Evolutionary conservation across 2,329 filamentous ascomycete genomes (phyloP), one percentile per base, ranked within the genome.

Genomic region (Volutella citrinella): DNA sequence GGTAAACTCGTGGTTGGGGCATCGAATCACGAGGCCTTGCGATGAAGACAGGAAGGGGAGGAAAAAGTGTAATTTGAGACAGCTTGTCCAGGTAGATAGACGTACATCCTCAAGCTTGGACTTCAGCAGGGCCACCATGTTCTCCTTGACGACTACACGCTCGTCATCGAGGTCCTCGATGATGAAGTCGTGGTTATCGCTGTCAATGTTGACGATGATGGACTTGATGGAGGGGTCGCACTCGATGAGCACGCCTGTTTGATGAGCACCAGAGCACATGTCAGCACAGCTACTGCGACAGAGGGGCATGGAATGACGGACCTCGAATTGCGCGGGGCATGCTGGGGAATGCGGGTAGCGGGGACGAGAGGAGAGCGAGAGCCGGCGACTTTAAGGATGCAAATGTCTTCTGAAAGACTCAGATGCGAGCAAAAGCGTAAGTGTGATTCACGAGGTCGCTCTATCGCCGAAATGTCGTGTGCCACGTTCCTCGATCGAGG

Each of bases 181-280:
- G 54, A 91, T 85, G 58, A 80, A 87, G 45, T 82, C 79, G 60
- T 89, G 80, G 47, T 74, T 72, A 37, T 77, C 69, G 51, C 69
- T 76, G 61, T 91, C 82, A 48, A 91, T 85, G 53, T 81, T 84
- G 49, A 86, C 70, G 54, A 91, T 83, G 68, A 90, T 88, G 44
- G 86, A 84, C 64, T 89, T 90, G 72, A 91, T 89, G 27, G 84
- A 87, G n/a, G 86, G 82, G 57, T 91, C 86, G 63, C 84, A 88
- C 61, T 88, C 79, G 61, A 91, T 80, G 45, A 91, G 74, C 18
- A 87, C 81, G 43, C 85, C 85, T 78, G 14, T 19, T 9, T 8
- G 17, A 29, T 23, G 36, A 9, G 15, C 19, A 10, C 19, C 21
- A 30, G 22, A 21, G 35, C 11, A 28, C n/a, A n/a, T n/a, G n/a